A percentile compares a stretch with the other conserved stretches of the same genome.
phyloP scores from a whole-genome alignment of 2,329 filamentous ascomycete species.

The Onygenales sp. region DNA sequence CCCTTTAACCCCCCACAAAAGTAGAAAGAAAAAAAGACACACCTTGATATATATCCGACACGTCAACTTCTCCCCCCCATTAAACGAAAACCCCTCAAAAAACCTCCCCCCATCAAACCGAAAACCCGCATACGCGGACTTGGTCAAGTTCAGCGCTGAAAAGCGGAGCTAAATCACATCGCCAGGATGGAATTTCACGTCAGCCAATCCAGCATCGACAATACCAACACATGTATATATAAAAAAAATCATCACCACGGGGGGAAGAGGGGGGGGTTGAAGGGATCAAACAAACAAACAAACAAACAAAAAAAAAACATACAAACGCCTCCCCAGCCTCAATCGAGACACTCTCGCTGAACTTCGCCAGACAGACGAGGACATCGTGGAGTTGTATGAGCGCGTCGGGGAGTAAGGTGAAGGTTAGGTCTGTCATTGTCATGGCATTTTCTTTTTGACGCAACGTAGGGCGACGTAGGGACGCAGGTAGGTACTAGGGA shows the following conservation, averaged over 20 bases:
- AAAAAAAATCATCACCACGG: background rate
- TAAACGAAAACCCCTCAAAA: constrained; percentile 51
- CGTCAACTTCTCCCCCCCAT: constrained; percentile 41
- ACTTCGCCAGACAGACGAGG: constrained; percentile 52
- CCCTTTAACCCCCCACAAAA: too few species aligned
- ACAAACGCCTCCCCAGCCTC: constrained; percentile 52
- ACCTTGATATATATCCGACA: constrained; percentile 52
- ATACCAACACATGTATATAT: background rate
- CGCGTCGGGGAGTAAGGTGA: constrained; percentile 48
- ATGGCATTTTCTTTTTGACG: background rate
- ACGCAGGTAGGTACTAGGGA: background rate
- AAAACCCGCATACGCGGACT: constrained; percentile 55
- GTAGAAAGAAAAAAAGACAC: constrained; percentile 6
- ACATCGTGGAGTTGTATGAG: constrained; percentile 49
- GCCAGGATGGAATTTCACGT: constrained; percentile 2
- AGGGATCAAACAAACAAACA: background rate
- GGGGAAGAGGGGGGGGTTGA: background rate
- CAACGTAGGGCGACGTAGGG: background rate
- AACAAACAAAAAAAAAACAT: constrained; percentile 7
- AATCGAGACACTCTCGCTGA: constrained; percentile 53
- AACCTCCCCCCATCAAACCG: constrained; percentile 45
- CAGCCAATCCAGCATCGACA: constrained; percentile 3
- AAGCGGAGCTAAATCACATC: constrained; percentile 42
- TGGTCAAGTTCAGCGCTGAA: constrained; percentile 52
- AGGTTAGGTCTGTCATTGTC: constrained; percentile 26